These are phyloP conservation scores for Metarhizium humberi DNA, from an alignment of 2,329 filamentous ascomycete species.

Conservation along the genomic window DNA sequence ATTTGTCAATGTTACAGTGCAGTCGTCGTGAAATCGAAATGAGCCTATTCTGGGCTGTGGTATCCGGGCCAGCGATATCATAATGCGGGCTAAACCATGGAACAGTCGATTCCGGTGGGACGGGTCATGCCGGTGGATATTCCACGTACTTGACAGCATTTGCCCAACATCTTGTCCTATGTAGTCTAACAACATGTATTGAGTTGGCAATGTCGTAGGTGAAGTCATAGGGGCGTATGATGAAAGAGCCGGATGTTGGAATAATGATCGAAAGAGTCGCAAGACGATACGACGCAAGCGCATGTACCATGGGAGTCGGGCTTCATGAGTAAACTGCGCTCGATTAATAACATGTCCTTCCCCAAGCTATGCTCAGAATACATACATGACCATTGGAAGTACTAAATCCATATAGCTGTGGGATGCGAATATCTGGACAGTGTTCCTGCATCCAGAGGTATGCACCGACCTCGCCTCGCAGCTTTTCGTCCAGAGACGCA, in stretches of 20 bases:
- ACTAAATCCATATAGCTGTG: slow-evolving; percentile 15
- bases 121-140: slow-evolving; percentile 6
- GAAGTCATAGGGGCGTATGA: not conserved
- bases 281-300: slow-evolving; percentile 3
- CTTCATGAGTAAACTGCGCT: slow-evolving; percentile 9
- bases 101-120: slow-evolving; percentile 16
- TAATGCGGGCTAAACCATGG: slow-evolving; percentile 16
- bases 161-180: slow-evolving; percentile 13
- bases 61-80: slow-evolving; percentile 19
- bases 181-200: slow-evolving; percentile 18
- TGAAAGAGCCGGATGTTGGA: slow-evolving; percentile 5
- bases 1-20: slow-evolving; percentile 21
- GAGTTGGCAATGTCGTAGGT: slow-evolving; percentile 5
- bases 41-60: slow-evolving; percentile 20
- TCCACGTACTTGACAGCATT: slow-evolving; percentile 19
- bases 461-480: slow-evolving; percentile 18
- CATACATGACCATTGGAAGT: slow-evolving; percentile 8
- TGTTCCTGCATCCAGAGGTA: slow-evolving; percentile 17
- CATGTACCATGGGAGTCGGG: slow-evolving; percentile 5
- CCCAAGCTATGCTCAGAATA: not conserved
- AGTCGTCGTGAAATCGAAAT: slow-evolving; percentile 19
- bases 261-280: slow-evolving; percentile 1
- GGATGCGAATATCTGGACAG: slow-evolving; percentile 16
- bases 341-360: slow-evolving; percentile 1
- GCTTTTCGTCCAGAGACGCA: slow-evolving; percentile 26